Evolutionary conservation across 306 rosid genomes (phyloP).

Genomic region (Gynostemma pentaphyllum): DNA sequence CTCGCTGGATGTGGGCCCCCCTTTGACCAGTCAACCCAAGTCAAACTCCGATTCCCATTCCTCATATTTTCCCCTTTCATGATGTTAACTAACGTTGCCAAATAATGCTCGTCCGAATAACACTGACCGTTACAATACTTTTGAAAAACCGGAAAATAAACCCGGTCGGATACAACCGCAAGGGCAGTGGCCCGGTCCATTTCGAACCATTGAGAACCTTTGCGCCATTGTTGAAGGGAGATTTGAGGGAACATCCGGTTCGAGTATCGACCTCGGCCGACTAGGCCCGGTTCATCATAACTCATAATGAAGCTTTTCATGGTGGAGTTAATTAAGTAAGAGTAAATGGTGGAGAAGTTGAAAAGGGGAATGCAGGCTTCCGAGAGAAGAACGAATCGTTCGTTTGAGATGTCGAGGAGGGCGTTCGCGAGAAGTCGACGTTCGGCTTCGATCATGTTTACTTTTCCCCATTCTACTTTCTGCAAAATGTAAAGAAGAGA

Average conservation of each 20-base stretch:
- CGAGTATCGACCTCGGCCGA: slow-evolving; percentile 16
- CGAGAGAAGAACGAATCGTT: slow-evolving; percentile 31
- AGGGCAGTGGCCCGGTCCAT: slow-evolving; percentile 14
- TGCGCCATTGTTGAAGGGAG: slow-evolving; percentile 19
- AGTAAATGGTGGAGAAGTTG: slow-evolving; percentile 29
- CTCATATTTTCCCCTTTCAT: not conserved
- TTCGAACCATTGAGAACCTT: slow-evolving; percentile 26
- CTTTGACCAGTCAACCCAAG: slow-evolving; percentile 25
- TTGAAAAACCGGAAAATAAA: slow-evolving; percentile 11
- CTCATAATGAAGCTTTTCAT: slow-evolving; percentile 19
- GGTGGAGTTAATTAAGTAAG: slow-evolving; percentile 26
- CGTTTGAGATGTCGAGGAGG: slow-evolving; percentile 35
- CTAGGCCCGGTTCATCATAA: slow-evolving; percentile 15
- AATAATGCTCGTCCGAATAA: slow-evolving; percentile 22
- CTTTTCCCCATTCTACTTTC: slow-evolving; percentile 29
- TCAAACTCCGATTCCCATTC: slow-evolving; percentile 15
- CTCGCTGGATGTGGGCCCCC: slow-evolving; percentile 20
- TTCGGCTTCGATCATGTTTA: slow-evolving; percentile 27
- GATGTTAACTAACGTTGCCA: slow-evolving; percentile 19
- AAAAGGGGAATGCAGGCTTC: slow-evolving; percentile 33
- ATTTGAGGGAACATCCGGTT: slow-evolving; percentile 8
- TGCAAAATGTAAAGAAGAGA: not conserved
- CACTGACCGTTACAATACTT: slow-evolving; percentile 11
- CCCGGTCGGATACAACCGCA: slow-evolving; percentile 11
- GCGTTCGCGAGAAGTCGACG: slow-evolving; percentile 34